phyloP scores from a whole-genome alignment of 768 basidiomycete genomes.

The Mycena alexandri region DNA sequence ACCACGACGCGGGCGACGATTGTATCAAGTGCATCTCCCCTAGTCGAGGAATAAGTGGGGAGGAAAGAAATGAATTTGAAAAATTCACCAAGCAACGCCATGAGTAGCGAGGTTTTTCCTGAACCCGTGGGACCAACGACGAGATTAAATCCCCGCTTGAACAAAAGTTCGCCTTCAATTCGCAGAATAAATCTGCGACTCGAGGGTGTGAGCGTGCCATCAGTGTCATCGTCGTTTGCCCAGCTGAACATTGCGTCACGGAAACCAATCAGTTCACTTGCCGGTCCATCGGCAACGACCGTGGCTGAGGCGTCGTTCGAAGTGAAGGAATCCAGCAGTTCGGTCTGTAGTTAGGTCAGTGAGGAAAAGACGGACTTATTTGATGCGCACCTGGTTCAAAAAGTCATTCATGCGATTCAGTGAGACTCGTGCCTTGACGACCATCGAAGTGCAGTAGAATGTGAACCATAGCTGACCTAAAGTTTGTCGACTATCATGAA shows the following conservation, averaged over 20 bases:
- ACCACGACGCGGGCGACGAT: constrained; percentile 64
- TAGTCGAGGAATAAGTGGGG: constrained; percentile 23
- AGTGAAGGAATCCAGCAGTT: constrained; percentile 23
- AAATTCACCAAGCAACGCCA: constrained; percentile 65
- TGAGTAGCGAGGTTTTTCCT: constrained; percentile 76
- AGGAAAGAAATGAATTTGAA: not conserved
- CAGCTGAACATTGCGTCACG: constrained; percentile 36
- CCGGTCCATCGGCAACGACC: not conserved
- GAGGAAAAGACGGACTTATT: too few species aligned
- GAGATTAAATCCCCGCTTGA: constrained; percentile 67
- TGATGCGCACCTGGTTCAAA: constrained; percentile 32
- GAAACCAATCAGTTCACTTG: constrained; percentile 26
- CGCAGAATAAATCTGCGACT: constrained; percentile 62
- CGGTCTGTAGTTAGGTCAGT: constrained; percentile 25
- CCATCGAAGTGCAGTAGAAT: constrained; percentile 43
- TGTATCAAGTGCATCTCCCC: constrained; percentile 78
- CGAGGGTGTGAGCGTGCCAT: constrained; percentile 50
- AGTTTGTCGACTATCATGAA: too few species aligned
- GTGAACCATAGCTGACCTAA: constrained; percentile 56
- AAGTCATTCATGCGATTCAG: constrained; percentile 64
- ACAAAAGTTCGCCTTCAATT: constrained; percentile 65
- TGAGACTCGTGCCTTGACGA: constrained; percentile 68
- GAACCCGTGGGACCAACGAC: constrained; percentile 73
- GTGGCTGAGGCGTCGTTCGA: not conserved
- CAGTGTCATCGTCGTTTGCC: constrained; percentile 37